Evolutionary conservation across 2,329 filamentous ascomycete genomes (phyloP).

Genomic region (Trichoderma afroharzianum): DNA sequence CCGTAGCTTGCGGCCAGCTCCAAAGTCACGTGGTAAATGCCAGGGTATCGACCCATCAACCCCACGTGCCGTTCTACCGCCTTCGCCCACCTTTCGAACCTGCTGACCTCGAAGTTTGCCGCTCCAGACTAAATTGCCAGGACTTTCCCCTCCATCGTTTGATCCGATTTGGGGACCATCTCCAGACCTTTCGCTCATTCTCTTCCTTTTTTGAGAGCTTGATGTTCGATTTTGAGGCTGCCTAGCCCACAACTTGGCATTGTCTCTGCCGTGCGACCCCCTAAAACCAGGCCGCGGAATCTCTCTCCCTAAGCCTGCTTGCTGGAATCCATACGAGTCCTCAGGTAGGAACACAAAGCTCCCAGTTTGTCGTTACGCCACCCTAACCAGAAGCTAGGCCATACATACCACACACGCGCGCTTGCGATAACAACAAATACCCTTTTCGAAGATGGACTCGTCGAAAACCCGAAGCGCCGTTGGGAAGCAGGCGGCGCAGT

Average conservation of each 20-base stretch:
- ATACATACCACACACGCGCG: not conserved
- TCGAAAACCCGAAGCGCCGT: conserved; percentile 19
- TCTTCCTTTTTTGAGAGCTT: not conserved
- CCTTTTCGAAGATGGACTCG: conserved; percentile 15
- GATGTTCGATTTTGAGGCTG: not conserved
- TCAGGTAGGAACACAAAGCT: conserved; percentile 14
- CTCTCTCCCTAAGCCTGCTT: not conserved
- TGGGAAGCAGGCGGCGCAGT: conserved; percentile 31
- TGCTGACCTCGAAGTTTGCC: conserved; percentile 14
- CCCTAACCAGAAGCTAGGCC: not conserved
- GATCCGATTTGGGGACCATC: not conserved
- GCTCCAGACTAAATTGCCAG: conserved; percentile 3
- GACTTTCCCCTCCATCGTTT: conserved; percentile 3
- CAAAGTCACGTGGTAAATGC: conserved; percentile 13
- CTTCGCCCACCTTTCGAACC: conserved; percentile 17
- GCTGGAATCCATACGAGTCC: not conserved
- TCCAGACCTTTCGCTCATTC: not conserved
- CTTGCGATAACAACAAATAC: not conserved
- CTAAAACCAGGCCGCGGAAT: not conserved
- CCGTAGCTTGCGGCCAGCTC: not conserved
- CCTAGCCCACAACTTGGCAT: not conserved
- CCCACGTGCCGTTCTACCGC: conserved; percentile 18
- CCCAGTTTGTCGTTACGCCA: conserved; percentile 3
- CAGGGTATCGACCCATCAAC: conserved; percentile 14
- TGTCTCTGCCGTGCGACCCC: not conserved